phyloP scores from a whole-genome alignment of 2,329 filamentous ascomycete species.

The Aphanoascus verrucosus region DNA sequence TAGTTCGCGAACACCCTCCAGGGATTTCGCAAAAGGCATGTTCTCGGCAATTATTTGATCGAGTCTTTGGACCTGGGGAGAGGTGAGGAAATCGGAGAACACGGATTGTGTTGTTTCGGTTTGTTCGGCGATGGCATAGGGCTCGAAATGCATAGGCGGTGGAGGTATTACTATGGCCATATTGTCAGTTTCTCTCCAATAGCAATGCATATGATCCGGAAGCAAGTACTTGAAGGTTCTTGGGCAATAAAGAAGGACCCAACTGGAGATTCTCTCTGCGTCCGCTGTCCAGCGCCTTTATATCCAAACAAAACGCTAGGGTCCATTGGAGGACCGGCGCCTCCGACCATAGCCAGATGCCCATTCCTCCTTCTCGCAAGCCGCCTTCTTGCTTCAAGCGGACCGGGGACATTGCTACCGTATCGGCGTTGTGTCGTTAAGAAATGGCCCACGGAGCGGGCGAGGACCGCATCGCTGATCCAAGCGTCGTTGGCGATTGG shows the following conservation, averaged over 20 bases:
- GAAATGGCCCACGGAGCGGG: constrained; percentile 40
- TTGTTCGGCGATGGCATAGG: background rate
- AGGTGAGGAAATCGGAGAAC: background rate
- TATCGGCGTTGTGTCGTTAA: constrained; percentile 41
- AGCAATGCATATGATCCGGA: background rate
- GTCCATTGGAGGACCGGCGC: constrained; percentile 26
- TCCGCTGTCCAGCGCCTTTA: constrained; percentile 22
- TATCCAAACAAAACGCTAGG: constrained; percentile 34
- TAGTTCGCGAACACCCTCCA: constrained; percentile 24
- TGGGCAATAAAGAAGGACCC: constrained; percentile 2
- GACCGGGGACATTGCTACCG: constrained; percentile 52
- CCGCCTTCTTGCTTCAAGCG: constrained; percentile 50
- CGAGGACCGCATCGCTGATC: constrained; percentile 38
- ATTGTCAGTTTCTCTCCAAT: background rate
- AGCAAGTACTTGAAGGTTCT: background rate
- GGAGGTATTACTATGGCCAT: background rate
- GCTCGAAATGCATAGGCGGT: background rate
- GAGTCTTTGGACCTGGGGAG: background rate
- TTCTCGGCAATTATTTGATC: background rate
- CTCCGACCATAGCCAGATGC: constrained; percentile 32
- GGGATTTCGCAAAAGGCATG: background rate
- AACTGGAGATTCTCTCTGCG: background rate
- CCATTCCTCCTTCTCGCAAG: constrained; percentile 47
- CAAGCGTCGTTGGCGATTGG: constrained; percentile 30
- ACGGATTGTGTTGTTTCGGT: background rate